Base-by-base conservation (phyloP, 2,329 filamentous ascomycete species). In the Venturia oleaginea region DNA sequence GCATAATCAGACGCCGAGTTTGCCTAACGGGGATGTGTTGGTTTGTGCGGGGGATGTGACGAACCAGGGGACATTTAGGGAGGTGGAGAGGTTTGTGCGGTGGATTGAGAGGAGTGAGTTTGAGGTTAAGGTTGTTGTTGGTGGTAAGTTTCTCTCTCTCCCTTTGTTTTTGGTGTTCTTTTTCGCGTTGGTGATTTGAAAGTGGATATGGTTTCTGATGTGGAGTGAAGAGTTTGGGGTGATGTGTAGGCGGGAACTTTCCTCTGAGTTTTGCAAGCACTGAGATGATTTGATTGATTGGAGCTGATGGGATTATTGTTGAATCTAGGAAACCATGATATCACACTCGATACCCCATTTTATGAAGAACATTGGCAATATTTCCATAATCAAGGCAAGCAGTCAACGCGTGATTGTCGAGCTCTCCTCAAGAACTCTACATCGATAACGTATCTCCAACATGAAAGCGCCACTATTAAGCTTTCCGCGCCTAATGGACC, bases 71-170 rank as follows among this genome's bases (percentile, higher is more conserved):
- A 88, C 85, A 8, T 81, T 84, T 0, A 79, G 79, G 13, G 88
- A 91, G 67, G 86, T 97, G 64, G 91, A 96, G 77, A 79, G 77
- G 22, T 88, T 93, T 70, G 80, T 97, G 51, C 84, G 95, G 77
- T 97, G 91, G 91, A 66, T 80, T 2, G 64, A 70, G 0, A 76
- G 80, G 13, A 78, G 83, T 55, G 86, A 90, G 71, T 79, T 80
- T 76, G 83, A 34, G 78, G 80, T 1, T 75, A 81, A 22, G 84
- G 91, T 70, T 87, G 88, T 1, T 96, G 90, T 90, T 79, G 82
- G 3, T 83, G 83, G 67, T 87, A 78, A 64, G 66, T 43, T 43
- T 32, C 64, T 59, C 10, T 62, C 24, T 43, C 30, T 17, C 22
- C 19, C 4, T 3, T 15, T 17, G 4, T 6, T 19, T 51, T 42